Evolutionary conservation across 306 rosid genomes (phyloP).

Genomic region (Vachellia pachyceras): DNA sequence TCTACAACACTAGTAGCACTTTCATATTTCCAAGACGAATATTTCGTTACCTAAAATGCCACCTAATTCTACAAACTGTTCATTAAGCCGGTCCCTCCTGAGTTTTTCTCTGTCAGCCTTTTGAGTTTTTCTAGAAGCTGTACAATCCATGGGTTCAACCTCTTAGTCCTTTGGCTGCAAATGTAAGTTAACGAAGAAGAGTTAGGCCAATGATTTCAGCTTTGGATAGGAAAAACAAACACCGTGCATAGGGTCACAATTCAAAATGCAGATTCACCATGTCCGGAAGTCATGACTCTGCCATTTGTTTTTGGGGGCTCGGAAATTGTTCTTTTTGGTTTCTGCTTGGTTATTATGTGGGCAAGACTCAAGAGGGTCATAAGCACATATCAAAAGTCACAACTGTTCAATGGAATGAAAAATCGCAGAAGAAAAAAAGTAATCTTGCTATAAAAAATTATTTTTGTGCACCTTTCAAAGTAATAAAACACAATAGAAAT

Average conservation of each 20-base stretch:
- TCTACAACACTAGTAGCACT: not conserved
- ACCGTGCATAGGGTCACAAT: slow-evolving; percentile 13
- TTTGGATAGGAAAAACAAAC: slow-evolving; percentile 22
- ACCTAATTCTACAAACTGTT: slow-evolving; percentile 78
- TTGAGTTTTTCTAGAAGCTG: slow-evolving; percentile 73
- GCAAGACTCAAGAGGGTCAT: not conserved
- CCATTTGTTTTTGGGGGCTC: not conserved
- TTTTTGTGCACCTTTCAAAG: not conserved
- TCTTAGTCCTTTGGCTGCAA: slow-evolving; percentile 58
- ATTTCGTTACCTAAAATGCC: slow-evolving; percentile 61
- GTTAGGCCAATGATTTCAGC: slow-evolving; percentile 33
- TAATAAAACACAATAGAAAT: not conserved
- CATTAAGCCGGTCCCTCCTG: slow-evolving; percentile 83
- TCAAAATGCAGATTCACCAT: slow-evolving; percentile 19
- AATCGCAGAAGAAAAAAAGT: not conserved
- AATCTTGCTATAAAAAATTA: not conserved
- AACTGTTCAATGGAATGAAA: not conserved
- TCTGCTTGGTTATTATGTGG: not conserved
- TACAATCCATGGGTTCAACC: slow-evolving; percentile 56
- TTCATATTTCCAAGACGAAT: not conserved
- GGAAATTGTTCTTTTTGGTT: not conserved
- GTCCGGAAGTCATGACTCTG: not conserved
- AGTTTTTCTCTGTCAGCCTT: slow-evolving; percentile 92
- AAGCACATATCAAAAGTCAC: not conserved
- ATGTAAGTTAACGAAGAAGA: slow-evolving; percentile 15